Percentiles rank a stretch among this genome's conserved stretches.
These are phyloP conservation scores for Lophiostoma macrostomum DNA, from an alignment of 495 filamentous ascomycete genomes.

Conservation along the genomic window DNA sequence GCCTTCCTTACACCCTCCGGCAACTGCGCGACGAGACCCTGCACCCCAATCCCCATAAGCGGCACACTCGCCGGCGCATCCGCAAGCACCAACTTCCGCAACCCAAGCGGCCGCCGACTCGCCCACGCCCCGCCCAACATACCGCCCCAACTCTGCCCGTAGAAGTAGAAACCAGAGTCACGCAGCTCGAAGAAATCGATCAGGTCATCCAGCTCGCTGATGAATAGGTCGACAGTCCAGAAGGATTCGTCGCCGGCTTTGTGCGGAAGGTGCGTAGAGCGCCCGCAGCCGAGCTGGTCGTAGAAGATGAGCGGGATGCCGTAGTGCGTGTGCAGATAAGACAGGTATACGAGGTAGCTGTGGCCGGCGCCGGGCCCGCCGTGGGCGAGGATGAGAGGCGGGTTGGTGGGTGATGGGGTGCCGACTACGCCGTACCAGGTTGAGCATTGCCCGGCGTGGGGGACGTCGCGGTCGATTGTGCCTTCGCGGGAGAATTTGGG, in stretches of 20 bases:
- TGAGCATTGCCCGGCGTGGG: too few species aligned
- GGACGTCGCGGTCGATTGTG: too few species aligned
- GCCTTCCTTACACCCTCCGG: conserved; percentile 46
- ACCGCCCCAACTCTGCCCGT: conserved; percentile 53
- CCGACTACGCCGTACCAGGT: too few species aligned
- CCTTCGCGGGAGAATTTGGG: too few species aligned
- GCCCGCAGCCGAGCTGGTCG: conserved; percentile 52
- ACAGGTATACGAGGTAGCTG: conserved; percentile 45
- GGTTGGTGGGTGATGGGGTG: too few species aligned
- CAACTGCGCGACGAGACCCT: conserved; percentile 38
- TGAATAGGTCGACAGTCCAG: conserved; percentile 50
- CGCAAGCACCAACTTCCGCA: conserved; percentile 46
- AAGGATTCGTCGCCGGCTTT: conserved; percentile 44
- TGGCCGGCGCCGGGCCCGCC: conserved; percentile 50
- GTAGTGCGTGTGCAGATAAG: conserved; percentile 39
- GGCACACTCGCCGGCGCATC: conserved; percentile 42
- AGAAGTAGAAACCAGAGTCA: conserved; percentile 41
- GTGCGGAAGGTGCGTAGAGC: conserved; percentile 47
- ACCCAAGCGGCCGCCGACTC: conserved; percentile 38
- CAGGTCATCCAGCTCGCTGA: conserved; percentile 50
- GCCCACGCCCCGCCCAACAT: conserved; percentile 48
- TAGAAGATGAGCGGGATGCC: conserved; percentile 50
- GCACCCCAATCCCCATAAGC: conserved; percentile 34
- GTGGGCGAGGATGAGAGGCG: conserved; percentile 47
- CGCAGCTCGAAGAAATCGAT: conserved; percentile 42